Evolutionary conservation across 208 protist genomes (phyloP).

Genomic region (Trypanosoma melophagium): DNA sequence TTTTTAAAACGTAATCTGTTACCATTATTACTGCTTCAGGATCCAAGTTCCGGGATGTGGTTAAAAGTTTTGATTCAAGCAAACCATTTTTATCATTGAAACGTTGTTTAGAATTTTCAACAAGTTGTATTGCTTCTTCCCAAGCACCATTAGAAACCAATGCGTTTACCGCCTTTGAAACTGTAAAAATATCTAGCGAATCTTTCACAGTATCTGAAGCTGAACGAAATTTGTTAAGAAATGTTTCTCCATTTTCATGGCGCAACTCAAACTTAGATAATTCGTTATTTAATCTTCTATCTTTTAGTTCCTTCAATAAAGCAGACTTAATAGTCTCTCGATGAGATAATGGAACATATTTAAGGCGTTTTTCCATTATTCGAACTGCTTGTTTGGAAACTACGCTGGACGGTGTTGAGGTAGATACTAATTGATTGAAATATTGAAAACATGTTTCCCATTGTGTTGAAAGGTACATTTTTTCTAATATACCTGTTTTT

Average conservation of each 20-base stretch:
- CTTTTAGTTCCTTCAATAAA: constrained; percentile 28
- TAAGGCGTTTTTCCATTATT: constrained; percentile 27
- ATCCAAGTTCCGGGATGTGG: constrained; percentile 27
- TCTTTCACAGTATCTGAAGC: constrained; percentile 27
- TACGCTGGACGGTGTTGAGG: not conserved
- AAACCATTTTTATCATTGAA: constrained; percentile 45
- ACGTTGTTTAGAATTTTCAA: constrained; percentile 38
- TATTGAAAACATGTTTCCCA: constrained; percentile 28
- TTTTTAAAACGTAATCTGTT: constrained; percentile 39
- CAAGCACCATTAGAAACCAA: constrained; percentile 42
- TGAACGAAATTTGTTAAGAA: constrained; percentile 34
- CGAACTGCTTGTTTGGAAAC: constrained; percentile 19
- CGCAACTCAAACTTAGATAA: constrained; percentile 31
- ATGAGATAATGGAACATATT: constrained; percentile 13
- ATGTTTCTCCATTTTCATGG: constrained; percentile 20
- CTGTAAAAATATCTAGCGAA: constrained; percentile 24
- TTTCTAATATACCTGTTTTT: constrained; percentile 2
- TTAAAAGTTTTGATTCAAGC: constrained; percentile 49
- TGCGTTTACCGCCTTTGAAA: constrained; percentile 32
- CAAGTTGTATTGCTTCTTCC: constrained; percentile 65
- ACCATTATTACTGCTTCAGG: constrained; percentile 37
- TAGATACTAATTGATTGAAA: constrained; percentile 21
- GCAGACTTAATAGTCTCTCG: constrained; percentile 12
- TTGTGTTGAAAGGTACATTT: constrained; percentile 27
- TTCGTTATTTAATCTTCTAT: constrained; percentile 26